phyloP scores from a whole-genome alignment of 1,284 basidiomycete species.

The Gymnopus androsaceus region DNA sequence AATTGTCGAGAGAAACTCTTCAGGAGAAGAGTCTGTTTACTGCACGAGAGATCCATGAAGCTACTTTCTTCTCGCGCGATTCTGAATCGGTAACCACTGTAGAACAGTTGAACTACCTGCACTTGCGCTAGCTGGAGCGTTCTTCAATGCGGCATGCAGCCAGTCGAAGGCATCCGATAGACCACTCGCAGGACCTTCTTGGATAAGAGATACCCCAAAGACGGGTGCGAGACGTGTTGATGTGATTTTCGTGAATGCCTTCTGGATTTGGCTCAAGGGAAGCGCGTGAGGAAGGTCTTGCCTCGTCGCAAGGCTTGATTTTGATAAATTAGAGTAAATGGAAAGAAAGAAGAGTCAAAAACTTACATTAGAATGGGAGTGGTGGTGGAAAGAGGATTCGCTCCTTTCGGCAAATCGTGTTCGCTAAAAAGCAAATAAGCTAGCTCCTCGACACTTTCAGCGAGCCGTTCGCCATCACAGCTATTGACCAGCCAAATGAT shows the following conservation, averaged over 20 bases:
- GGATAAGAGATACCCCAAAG: constrained; percentile 26
- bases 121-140: constrained; percentile 4
- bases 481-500: constrained; percentile 33
- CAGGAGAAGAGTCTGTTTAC: constrained; percentile 29
- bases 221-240: constrained; percentile 28
- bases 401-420: background rate
- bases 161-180: constrained; percentile 41
- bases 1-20: constrained; percentile 37
- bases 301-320: constrained; percentile 38
- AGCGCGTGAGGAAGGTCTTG: constrained; percentile 32
- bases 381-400: constrained; percentile 5
- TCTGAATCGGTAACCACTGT: constrained; percentile 19
- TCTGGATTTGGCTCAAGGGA: constrained; percentile 32
- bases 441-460: constrained; percentile 29
- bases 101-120: background rate
- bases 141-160: constrained; percentile 33
- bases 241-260: constrained; percentile 27
- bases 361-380: constrained; percentile 23
- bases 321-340: background rate
- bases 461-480: constrained; percentile 18
- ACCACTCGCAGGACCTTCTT: constrained; percentile 24
- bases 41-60: constrained; percentile 34
- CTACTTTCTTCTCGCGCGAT: constrained; percentile 32
- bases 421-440: constrained; percentile 25
- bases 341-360: background rate